A percentile compares a stretch with the other conserved stretches of the same genome.
Evolutionary conservation across 371 early-diverging fungal genomes (phyloP).

Genomic region (Actinomucor elegans): DNA sequence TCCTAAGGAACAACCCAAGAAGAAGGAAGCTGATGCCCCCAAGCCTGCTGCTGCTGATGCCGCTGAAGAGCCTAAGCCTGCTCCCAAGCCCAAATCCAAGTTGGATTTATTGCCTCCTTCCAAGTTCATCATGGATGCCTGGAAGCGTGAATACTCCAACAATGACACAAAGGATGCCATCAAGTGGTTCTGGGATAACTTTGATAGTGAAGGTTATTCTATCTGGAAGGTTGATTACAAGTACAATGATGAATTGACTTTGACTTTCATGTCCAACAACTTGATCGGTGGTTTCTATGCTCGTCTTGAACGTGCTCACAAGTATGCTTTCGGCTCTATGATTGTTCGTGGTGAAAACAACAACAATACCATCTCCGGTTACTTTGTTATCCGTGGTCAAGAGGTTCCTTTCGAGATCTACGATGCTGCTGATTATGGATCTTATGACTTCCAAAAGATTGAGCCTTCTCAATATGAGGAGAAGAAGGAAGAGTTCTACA

Average conservation of each 20-base stretch:
- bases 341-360: conserved; percentile 85
- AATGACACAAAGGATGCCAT: conserved; percentile 87
- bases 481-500: conserved; percentile 51
- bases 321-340: conserved; percentile 94
- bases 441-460: conserved; percentile 82
- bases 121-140: conserved; percentile 81
- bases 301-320: conserved; percentile 91
- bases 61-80: conserved; percentile 61
- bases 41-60: conserved; percentile 58
- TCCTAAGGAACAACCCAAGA: conserved; percentile 49
- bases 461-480: conserved; percentile 66
- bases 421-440: conserved; percentile 89
- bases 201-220: conserved; percentile 84
- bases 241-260: conserved; percentile 89
- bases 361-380: conserved; percentile 90
- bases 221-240: conserved; percentile 91
- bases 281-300: conserved; percentile 92
- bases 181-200: conserved; percentile 94
- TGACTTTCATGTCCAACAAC: conserved; percentile 89
- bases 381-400: conserved; percentile 92
- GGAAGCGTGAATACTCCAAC: conserved; percentile 97
- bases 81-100: conserved; percentile 90
- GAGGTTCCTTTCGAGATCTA: conserved; percentile 84
- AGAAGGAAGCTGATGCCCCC: conserved; percentile 68
- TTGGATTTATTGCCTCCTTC: conserved; percentile 87